phyloP scores from a whole-genome alignment of 1,284 basidiomycete genomes.

The Irpex sp. region DNA sequence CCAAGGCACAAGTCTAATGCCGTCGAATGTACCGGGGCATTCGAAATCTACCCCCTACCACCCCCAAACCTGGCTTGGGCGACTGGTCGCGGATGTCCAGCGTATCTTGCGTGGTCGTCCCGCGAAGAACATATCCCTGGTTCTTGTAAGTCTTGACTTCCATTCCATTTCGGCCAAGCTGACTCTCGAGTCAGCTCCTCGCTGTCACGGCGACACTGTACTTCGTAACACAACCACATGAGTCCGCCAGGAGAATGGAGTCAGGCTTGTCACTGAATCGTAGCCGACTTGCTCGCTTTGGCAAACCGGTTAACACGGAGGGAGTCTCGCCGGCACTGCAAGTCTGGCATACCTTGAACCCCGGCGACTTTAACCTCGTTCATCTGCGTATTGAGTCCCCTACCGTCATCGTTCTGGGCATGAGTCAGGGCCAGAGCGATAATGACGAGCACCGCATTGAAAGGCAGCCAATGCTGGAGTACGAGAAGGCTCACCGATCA shows the following conservation, averaged over 20 bases:
- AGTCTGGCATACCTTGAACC: slow-evolving; percentile 84
- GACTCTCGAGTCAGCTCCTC: slow-evolving; percentile 47
- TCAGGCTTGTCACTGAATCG: slow-evolving; percentile 22
- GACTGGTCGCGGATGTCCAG: slow-evolving; percentile 39
- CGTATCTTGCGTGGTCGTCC: slow-evolving; percentile 68
- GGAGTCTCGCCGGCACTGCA: slow-evolving; percentile 48
- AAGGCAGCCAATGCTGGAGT: slow-evolving; percentile 15
- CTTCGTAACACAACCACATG: slow-evolving; percentile 55
- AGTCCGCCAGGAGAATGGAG: slow-evolving; percentile 29
- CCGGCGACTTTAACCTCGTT: slow-evolving; percentile 63
- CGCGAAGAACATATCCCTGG: slow-evolving; percentile 75
- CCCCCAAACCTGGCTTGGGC: slow-evolving; percentile 41
- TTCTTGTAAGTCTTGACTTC: slow-evolving; percentile 53
- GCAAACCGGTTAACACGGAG: slow-evolving; percentile 24
- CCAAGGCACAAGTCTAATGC: slow-evolving; percentile 54
- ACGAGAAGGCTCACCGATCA: slow-evolving; percentile 33
- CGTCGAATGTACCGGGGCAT: slow-evolving; percentile 28
- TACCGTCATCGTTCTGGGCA: slow-evolving; percentile 67
- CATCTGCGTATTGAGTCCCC: slow-evolving; percentile 81
- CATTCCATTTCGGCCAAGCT: background rate
- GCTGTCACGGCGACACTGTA: slow-evolving; percentile 72
- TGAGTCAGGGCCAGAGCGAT: slow-evolving; percentile 25
- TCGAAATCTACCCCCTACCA: slow-evolving; percentile 31
- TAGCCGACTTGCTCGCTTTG: slow-evolving; percentile 33
- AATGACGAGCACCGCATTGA: slow-evolving; percentile 12